Base-by-base conservation (phyloP, 208 protist species). In the Acanthamoeba culbertsoni region DNA sequence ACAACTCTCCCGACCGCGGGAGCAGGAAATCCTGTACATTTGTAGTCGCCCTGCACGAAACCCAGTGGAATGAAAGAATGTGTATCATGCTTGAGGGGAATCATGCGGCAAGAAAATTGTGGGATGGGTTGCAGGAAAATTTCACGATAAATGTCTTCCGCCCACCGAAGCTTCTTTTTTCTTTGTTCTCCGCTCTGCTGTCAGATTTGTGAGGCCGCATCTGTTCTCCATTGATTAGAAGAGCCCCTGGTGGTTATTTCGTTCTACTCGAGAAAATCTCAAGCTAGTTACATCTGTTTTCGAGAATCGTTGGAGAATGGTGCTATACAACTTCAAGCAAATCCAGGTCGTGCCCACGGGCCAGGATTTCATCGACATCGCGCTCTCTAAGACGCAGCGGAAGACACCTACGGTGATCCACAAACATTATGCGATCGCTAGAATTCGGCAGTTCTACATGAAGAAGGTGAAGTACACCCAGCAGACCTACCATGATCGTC, bases 371-470 rank as follows among this genome's bases (percentile, higher is more conserved):
- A 98, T 99, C 95, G 99, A 99, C 96, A 99, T 99, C 92, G 98
- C 99, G 4, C 97, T 99, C 53, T 99, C 98, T 65, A 99, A 99
- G 96, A 99, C 99, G 43, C 99, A 99, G 96, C 96, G 99, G 48
- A 99, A 99, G 96, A 99, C 99, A 28, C 99, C 99, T 33, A 99
- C 99, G 2, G 98, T 99, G 68, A 97, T 99, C 48, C 99, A 99
- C 97, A 99, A 99, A 95, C 98, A 98, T 33, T 99, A 99, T 95
- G 97, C 98, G 68, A 99, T 99, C 82, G 97, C 97, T 48, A 97
- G 99, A 57, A 99, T 99, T 95, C 97, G 99, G 28, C 95, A 98
- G 73, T 99, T 99, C 92, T 99, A 99, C 97, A 99, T 99, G 97
- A 97, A 98, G 90, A 99, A 99, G 97, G 98, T 99, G 31, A 99